Conservation (phyloP, 208 protist species). For the Lotmaria passim region DNA sequence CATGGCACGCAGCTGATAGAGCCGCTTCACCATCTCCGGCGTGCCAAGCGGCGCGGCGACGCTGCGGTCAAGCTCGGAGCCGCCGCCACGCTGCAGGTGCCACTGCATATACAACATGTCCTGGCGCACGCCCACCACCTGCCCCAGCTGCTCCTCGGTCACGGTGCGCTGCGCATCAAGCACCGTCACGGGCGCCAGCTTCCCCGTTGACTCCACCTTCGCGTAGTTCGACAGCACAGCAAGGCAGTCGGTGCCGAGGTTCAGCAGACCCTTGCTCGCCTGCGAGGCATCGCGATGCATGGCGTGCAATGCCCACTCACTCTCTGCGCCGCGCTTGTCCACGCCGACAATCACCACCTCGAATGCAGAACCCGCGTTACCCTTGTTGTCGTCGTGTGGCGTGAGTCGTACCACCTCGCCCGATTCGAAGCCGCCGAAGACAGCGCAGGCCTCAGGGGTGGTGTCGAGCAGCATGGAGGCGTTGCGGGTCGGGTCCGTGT, state of each 20-base stretch:
- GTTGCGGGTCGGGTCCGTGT: conserved; percentile 48
- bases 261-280: conserved; percentile 48
- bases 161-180: conserved; percentile 58
- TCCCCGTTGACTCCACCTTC: conserved; percentile 34
- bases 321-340: conserved; percentile 56
- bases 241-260: conserved; percentile 68
- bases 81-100: conserved; percentile 63
- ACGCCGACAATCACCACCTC: conserved; percentile 80
- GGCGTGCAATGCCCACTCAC: conserved; percentile 61
- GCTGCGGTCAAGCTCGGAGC: conserved; percentile 59
- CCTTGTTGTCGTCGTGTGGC: conserved; percentile 14
- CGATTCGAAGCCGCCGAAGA: conserved; percentile 72
- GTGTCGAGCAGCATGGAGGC: conserved; percentile 57
- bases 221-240: conserved; percentile 59
- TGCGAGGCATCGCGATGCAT: conserved; percentile 54
- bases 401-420: conserved; percentile 67
- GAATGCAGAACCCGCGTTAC: conserved; percentile 9
- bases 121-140: conserved; percentile 82
- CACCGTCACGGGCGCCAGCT: conserved; percentile 36
- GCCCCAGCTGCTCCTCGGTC: conserved; percentile 72
- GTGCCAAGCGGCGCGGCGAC: conserved; percentile 74
- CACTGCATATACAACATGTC: conserved; percentile 85
- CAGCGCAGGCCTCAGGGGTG: conserved; percentile 52
- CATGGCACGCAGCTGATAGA: conserved; percentile 49
- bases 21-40: conserved; percentile 41